Evolutionary conservation across 1,139 yeast genomes (phyloP).

Genomic region (Kodamaea ohmeri): DNA sequence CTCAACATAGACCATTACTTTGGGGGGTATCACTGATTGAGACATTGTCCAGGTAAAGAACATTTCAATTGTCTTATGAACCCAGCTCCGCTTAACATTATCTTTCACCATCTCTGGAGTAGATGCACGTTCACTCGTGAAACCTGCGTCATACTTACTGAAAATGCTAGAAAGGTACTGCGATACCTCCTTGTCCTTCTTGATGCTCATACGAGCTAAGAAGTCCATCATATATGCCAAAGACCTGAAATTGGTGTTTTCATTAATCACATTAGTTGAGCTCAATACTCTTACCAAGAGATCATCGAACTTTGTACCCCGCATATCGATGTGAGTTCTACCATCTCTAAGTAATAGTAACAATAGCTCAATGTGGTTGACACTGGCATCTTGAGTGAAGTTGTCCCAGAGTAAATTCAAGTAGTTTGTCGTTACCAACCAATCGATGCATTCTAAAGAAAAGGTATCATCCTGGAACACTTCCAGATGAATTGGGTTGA

Average conservation of each 20-base stretch:
- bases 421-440: slow-evolving; percentile 22
- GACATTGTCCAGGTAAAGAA: slow-evolving; percentile 1
- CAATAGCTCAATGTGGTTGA: slow-evolving; percentile 39
- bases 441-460: slow-evolving; percentile 12
- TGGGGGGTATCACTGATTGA: not conserved
- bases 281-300: slow-evolving; percentile 12
- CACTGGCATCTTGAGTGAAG: slow-evolving; percentile 37
- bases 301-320: slow-evolving; percentile 12
- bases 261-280: slow-evolving; percentile 8
- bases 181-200: not conserved
- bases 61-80: not conserved
- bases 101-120: slow-evolving; percentile 4
- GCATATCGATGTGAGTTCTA: not conserved
- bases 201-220: not conserved
- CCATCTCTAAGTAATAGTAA: slow-evolving; percentile 13
- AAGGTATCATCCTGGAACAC: slow-evolving; percentile 12
- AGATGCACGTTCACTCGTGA: not conserved
- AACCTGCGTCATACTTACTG: no score
- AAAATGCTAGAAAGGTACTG: not conserved
- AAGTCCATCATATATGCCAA: slow-evolving; percentile 9
- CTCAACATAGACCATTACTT: not conserved
- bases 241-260: slow-evolving; percentile 8
- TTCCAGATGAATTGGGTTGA: slow-evolving; percentile 24
- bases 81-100: slow-evolving; percentile 4
- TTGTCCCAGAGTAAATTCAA: slow-evolving; percentile 39